Percentiles rank a stretch among this genome's conserved stretches.
phyloP scores from a whole-genome alignment of 257 asterid species.

The Salvia hispanica region DNA sequence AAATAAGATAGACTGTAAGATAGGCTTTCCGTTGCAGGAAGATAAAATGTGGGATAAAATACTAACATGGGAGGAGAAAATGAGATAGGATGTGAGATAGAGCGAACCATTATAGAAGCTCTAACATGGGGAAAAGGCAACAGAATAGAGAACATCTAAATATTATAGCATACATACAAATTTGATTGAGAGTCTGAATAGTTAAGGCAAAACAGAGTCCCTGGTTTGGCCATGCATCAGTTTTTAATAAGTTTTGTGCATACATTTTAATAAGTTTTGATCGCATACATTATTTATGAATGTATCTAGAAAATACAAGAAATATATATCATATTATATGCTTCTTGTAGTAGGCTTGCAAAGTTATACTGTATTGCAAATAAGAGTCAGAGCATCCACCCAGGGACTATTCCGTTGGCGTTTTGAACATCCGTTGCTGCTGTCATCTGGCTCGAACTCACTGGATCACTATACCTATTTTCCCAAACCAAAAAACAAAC shows the following conservation, averaged over 20 bases:
- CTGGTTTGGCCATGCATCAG: conserved; percentile 12
- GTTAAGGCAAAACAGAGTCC: conserved; percentile 13
- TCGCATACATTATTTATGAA: conserved; percentile 22
- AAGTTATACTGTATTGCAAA: background rate
- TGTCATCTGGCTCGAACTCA: conserved; percentile 70
- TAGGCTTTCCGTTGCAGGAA: too few species aligned
- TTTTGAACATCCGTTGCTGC: conserved; percentile 62
- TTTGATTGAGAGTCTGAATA: background rate
- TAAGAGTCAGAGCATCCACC: conserved; percentile 76
- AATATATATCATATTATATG: conserved; percentile 21
- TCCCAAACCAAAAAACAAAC: background rate
- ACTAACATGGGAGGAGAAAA: too few species aligned
- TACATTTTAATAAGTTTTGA: background rate
- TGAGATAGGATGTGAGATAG: too few species aligned
- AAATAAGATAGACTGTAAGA: too few species aligned
- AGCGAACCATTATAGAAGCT: too few species aligned
- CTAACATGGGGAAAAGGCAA: background rate
- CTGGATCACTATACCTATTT: conserved; percentile 63
- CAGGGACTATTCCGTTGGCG: conserved; percentile 69
- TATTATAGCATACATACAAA: conserved; percentile 2
- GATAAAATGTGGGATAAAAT: too few species aligned
- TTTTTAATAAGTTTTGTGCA: background rate
- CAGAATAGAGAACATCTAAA: background rate
- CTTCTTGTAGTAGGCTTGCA: background rate
- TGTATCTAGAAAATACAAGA: conserved; percentile 6